Percentiles rank a stretch among this genome's conserved stretches.
phyloP scores from a whole-genome alignment of 768 basidiomycete genomes.

The Tephrocybe rancida region DNA sequence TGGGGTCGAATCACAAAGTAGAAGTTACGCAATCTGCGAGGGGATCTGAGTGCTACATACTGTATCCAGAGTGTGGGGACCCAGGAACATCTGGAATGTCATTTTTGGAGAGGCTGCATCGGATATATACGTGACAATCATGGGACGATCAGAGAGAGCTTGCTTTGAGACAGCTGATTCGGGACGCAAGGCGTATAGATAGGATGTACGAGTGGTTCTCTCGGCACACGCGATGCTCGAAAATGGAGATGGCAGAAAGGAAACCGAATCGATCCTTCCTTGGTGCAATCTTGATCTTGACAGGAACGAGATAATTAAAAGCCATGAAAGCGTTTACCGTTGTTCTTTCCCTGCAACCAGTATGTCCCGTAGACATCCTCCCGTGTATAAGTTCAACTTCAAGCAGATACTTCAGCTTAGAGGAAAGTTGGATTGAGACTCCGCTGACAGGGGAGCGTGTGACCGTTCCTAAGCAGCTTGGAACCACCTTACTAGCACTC shows the following conservation, averaged over 20 bases:
- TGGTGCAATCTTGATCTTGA: conserved; percentile 13
- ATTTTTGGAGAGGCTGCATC: neutral
- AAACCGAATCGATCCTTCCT: conserved; percentile 17
- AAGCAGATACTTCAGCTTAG: too few relatives aligned
- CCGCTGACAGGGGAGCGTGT: conserved; percentile 18
- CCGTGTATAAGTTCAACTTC: neutral
- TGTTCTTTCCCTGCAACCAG: neutral
- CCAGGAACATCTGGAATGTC: neutral
- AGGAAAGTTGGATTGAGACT: conserved; percentile 20
- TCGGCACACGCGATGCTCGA: conserved; percentile 16
- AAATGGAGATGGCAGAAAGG: conserved; percentile 15
- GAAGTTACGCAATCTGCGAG: neutral
- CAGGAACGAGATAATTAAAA: conserved; percentile 9
- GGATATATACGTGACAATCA: conserved; percentile 6
- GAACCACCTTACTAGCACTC: conserved; percentile 8
- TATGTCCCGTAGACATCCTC: neutral
- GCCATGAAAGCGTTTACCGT: neutral
- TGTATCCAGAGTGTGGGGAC: neutral
- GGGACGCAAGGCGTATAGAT: neutral
- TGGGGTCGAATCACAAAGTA: too few relatives aligned
- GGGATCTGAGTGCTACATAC: neutral
- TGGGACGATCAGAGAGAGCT: conserved; percentile 4
- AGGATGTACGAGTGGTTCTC: conserved; percentile 4
- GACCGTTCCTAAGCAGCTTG: conserved; percentile 16
- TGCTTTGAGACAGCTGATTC: neutral